Evolutionary conservation across 805 yeast species (phyloP).

Genomic region (Barnettozyma californica): DNA sequence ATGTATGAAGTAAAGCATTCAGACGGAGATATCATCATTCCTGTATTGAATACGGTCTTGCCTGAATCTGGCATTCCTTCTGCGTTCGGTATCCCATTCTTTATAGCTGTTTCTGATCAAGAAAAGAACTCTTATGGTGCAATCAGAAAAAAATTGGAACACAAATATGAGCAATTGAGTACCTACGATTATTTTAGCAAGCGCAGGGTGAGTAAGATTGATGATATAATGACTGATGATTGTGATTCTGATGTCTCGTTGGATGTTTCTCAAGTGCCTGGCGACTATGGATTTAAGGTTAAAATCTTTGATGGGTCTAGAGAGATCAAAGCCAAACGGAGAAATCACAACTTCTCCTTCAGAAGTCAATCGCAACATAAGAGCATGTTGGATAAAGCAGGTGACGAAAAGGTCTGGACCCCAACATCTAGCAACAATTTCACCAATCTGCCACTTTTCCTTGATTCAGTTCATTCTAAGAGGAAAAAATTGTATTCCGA

Average conservation of each 20-base stretch:
- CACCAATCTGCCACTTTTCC: conserved; percentile 33
- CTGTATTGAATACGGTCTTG: conserved; percentile 47
- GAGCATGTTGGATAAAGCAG: not conserved
- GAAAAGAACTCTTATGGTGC: conserved; percentile 53
- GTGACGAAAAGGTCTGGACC: conserved; percentile 33
- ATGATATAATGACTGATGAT: conserved; percentile 29
- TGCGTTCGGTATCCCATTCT: conserved; percentile 73
- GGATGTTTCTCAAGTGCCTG: conserved; percentile 48
- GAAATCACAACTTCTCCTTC: conserved; percentile 8
- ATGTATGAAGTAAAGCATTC: conserved; percentile 49
- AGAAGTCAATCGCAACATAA: not conserved
- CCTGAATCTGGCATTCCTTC: conserved; percentile 37
- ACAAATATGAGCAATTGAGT: conserved; percentile 41
- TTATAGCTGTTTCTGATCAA: conserved; percentile 47
- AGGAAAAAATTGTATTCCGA: conserved; percentile 30
- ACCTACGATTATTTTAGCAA: conserved; percentile 35
- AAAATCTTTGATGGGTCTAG: conserved; percentile 32
- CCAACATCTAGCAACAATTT: conserved; percentile 39
- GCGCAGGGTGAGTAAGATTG: conserved; percentile 15
- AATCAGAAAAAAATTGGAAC: conserved; percentile 53
- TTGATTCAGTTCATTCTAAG: conserved; percentile 27
- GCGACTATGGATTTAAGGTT: conserved; percentile 43
- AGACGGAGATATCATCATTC: conserved; percentile 49
- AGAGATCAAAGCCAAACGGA: conserved; percentile 19
- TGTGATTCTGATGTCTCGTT: conserved; percentile 44